A percentile compares a stretch with the other conserved stretches of the same genome.
These are phyloP conservation scores for Solanum bulbocastanum DNA, from an alignment of 257 asterid genomes.

Conservation along the genomic window DNA sequence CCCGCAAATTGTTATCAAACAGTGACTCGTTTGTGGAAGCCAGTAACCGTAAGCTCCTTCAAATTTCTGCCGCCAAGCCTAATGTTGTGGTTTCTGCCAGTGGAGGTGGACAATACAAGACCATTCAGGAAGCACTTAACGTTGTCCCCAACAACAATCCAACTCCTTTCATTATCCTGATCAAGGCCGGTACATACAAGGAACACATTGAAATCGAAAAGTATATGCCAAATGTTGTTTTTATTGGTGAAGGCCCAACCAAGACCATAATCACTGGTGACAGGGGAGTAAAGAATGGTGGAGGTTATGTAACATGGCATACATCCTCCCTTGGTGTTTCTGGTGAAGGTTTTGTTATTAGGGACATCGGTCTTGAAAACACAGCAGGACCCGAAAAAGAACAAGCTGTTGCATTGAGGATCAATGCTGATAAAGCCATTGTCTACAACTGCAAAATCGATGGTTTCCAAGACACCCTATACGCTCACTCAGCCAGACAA, in stretches of 20 bases:
- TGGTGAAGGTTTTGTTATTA: constrained; percentile 43
- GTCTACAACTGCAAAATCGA: constrained; percentile 61
- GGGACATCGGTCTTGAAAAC: constrained; percentile 69
- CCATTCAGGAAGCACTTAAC: constrained; percentile 12
- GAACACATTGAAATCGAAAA: constrained; percentile 16
- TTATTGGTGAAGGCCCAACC: constrained; percentile 54
- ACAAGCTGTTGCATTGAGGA: constrained; percentile 46
- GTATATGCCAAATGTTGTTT: constrained; percentile 9
- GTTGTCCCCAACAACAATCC: constrained; percentile 3
- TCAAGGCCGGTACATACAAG: constrained; percentile 27
- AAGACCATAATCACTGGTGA: constrained; percentile 27
- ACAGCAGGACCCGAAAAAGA: constrained; percentile 51
- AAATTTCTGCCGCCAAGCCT: not conserved
- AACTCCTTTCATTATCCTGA: constrained; percentile 8
- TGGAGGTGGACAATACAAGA: constrained; percentile 20
- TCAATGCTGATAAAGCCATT: constrained; percentile 20
- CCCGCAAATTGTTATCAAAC: constrained; percentile 18
- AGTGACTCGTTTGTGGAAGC: not conserved
- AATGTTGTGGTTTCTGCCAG: constrained; percentile 41
- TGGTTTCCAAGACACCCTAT: constrained; percentile 70
- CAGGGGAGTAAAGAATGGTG: constrained; percentile 10
- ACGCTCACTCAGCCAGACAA: constrained; percentile 61
- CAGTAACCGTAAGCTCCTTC: not conserved
- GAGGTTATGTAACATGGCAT: not conserved
- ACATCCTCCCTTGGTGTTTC: not conserved